phyloP scores from a whole-genome alignment of 306 rosid species.

The Clitoria ternatea region DNA sequence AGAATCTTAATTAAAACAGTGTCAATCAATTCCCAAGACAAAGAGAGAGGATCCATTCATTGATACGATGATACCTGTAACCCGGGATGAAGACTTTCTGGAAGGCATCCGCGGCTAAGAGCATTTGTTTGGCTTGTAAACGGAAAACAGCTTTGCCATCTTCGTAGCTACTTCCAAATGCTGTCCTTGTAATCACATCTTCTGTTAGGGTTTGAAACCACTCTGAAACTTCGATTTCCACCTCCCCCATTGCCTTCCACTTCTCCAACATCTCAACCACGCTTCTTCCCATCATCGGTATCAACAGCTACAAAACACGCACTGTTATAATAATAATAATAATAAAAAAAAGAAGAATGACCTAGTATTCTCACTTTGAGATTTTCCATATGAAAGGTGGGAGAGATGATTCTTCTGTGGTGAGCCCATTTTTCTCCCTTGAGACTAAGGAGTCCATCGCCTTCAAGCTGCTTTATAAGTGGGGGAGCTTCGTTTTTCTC shows the following conservation, averaged over 20 bases:
- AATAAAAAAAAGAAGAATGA: background rate
- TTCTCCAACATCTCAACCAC: conserved; percentile 63
- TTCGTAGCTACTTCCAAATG: conserved; percentile 72
- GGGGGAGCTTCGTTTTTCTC: conserved; percentile 85
- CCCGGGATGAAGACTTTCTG: conserved; percentile 82
- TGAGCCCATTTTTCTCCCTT: conserved; percentile 84
- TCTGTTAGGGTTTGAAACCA: conserved; percentile 66
- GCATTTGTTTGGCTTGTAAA: conserved; percentile 72
- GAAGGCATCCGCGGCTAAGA: conserved; percentile 65
- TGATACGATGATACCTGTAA: conserved; percentile 69
- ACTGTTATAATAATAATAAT: background rate
- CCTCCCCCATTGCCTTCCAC: conserved; percentile 61
- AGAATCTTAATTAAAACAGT: conserved; percentile 38
- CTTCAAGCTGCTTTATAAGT: conserved; percentile 77
- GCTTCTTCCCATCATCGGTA: conserved; percentile 64
- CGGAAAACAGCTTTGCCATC: conserved; percentile 73
- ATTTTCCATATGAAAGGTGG: conserved; percentile 79
- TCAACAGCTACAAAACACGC: conserved; percentile 37
- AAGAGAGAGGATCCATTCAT: too few relatives aligned
- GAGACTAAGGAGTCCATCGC: conserved; percentile 87
- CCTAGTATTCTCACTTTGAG: conserved; percentile 47
- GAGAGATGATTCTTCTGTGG: conserved; percentile 72
- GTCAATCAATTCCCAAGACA: background rate
- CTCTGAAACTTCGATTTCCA: conserved; percentile 74
- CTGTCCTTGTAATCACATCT: conserved; percentile 58